Base-by-base conservation (phyloP, 768 basidiomycete species). In the Pisolithus tinctorius region DNA sequence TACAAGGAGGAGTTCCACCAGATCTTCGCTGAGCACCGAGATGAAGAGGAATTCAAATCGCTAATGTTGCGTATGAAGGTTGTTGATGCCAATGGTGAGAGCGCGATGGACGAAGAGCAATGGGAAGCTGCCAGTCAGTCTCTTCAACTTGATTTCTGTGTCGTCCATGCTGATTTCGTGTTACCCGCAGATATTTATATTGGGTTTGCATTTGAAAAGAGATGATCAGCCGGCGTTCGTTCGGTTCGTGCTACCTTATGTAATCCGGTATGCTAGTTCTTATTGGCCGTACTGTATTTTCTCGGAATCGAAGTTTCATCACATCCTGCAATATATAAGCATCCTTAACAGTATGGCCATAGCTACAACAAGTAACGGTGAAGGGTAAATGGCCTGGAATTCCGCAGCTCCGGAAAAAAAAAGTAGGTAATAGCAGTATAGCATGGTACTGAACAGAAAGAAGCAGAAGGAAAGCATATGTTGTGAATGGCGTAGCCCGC, bases 121-220 rank as follows among this genome's bases (percentile, higher is more conserved):
- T 96, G 95, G 91, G 93, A 97, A 62, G 95, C 95, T 55, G 93
- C 93, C n/a, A 97, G 96, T 97, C 69, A 70, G 93, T 81, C 11
- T 31, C 31, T 45, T 25, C 23, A 34, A 49, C 9, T 27, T 25
- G 16, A 8, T 20, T 29, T 13, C 52, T 52, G 27, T 23, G 16
- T 34, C 7, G 7, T 6, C 8, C 16, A 41, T 31, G 7, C 16
- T 36, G 42, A 31, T 25, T 6, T 4, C 20, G 17, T 4, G 23
- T 31, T 47, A 3, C 36, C 38, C 23, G 1, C 61, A 97, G 94
- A 94, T 65, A 84, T 97, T 48, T 97, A 97, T 60, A 80, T 94
- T 58, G 94, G 85, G 3, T 97, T 97, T 60, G 94, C 91, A 6
- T 88, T 95, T 60, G 82, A 90, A 66, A 95, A 88, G 69, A 65